Evolutionary conservation across 1,284 basidiomycete species (phyloP).

Genomic region (Bjerkandera adusta): DNA sequence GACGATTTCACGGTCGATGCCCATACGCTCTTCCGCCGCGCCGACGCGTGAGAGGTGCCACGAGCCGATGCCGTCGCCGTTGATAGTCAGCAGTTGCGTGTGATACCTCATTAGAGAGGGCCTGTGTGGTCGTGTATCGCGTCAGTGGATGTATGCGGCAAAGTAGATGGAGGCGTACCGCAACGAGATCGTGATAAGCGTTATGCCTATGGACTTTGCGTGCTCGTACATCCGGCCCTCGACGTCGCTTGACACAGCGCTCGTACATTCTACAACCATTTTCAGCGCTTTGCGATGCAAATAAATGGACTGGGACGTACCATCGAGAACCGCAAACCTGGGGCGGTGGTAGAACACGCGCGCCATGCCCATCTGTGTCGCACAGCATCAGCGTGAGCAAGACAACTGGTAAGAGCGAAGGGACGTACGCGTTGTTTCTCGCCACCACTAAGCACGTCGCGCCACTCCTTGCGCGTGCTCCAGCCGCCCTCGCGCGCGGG

Average conservation of each 20-base stretch:
- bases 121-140: constrained; percentile 33
- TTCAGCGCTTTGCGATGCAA: constrained; percentile 1
- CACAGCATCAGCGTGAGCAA: constrained; percentile 8
- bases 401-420: background rate
- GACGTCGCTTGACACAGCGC: constrained; percentile 94
- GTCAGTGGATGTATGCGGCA: background rate
- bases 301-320: constrained; percentile 36
- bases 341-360: constrained; percentile 85
- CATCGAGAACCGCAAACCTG: constrained; percentile 73
- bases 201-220: constrained; percentile 90
- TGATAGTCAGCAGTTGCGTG: constrained; percentile 73
- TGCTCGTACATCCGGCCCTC: constrained; percentile 96
- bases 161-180: constrained; percentile 40
- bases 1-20: constrained; percentile 69
- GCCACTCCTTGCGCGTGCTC: constrained; percentile 92
- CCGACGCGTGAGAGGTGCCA: constrained; percentile 77
- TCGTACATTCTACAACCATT: constrained; percentile 77
- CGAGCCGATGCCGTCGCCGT: constrained; percentile 58
- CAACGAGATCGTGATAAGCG: constrained; percentile 88
- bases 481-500: constrained; percentile 89
- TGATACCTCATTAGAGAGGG: constrained; percentile 85
- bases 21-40: constrained; percentile 71
- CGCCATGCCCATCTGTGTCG: constrained; percentile 77
- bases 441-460: constrained; percentile 91
- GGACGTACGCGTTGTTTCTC: constrained; percentile 85